Conservation (phyloP, 2,329 filamentous ascomycete species). For the Calonectria leucothoes region DNA sequence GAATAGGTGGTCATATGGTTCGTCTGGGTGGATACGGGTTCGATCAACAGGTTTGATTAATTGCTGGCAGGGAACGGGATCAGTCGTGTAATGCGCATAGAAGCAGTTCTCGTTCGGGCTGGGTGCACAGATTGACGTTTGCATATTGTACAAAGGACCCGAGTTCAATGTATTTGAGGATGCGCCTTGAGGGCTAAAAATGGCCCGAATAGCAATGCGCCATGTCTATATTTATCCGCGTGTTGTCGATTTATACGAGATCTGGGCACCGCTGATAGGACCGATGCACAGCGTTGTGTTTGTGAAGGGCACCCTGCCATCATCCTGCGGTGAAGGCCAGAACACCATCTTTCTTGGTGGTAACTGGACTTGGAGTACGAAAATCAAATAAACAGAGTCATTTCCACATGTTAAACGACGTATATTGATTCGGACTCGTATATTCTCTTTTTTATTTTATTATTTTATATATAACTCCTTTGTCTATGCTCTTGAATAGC, state of each 20-base stretch:
- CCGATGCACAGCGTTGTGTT: not conserved
- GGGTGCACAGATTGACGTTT: not conserved
- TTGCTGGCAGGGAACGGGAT: not conserved
- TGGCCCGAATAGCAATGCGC: not conserved
- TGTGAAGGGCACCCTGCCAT: not conserved
- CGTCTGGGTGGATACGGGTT: not conserved
- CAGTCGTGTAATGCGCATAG: not conserved
- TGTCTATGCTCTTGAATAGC: not conserved
- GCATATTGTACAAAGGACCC: not conserved
- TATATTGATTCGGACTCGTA: not conserved
- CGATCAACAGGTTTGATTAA: not conserved
- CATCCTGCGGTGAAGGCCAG: not conserved
- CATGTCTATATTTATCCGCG: slow-evolving; percentile 3
- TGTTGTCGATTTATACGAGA: not conserved
- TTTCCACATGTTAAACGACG: not conserved
- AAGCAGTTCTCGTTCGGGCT: not conserved
- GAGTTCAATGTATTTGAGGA: not conserved
- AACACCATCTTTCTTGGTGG: not conserved
- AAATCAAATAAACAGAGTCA: not conserved
- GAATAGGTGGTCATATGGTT: slow-evolving; percentile 2
- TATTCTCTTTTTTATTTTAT: not conserved
- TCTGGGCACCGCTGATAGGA: not conserved
- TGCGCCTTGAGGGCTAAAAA: not conserved
- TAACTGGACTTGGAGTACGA: not conserved
- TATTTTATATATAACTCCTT: no score